Conservation (phyloP, 2,329 filamentous ascomycete genomes). For the Grosmannia serpens region DNA sequence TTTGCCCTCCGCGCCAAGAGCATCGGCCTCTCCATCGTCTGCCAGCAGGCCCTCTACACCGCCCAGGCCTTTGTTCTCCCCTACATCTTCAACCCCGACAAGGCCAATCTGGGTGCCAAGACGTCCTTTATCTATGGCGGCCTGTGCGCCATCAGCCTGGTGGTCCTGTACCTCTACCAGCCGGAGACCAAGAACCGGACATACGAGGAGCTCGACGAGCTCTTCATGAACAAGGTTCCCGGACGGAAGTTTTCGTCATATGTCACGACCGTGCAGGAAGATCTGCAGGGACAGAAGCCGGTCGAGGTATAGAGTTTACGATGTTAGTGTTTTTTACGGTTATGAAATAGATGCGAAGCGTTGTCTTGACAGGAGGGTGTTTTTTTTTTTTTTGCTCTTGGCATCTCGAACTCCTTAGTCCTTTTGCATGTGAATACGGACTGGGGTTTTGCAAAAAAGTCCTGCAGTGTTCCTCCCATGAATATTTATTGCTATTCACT, state of each 20-base stretch:
- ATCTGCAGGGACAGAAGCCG: background rate
- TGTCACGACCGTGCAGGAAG: background rate
- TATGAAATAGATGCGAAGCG: no score
- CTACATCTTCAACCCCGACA: slow-evolving; percentile 14
- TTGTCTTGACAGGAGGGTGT: no score
- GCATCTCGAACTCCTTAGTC: no score
- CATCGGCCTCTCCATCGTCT: slow-evolving; percentile 24
- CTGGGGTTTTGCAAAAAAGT: no score
- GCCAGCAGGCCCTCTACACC: slow-evolving; percentile 17
- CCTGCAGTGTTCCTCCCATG: no score
- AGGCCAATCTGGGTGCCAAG: slow-evolving; percentile 22
- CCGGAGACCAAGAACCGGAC: slow-evolving; percentile 33
- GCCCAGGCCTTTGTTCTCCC: slow-evolving; percentile 13
- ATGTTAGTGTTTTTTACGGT: background rate
- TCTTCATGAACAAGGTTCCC: slow-evolving; percentile 20
- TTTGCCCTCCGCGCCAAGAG: slow-evolving; percentile 27
- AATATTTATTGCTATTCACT: no score
- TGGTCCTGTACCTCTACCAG: slow-evolving; percentile 29
- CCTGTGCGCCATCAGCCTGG: slow-evolving; percentile 15
- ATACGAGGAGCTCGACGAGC: slow-evolving; percentile 35
- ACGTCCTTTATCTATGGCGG: slow-evolving; percentile 25
- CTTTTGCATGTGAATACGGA: no score
- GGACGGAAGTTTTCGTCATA: slow-evolving; percentile 9
- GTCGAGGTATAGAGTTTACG: background rate
- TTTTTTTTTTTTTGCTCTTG: no score